Evolutionary conservation across 495 filamentous ascomycete species (phyloP).

Genomic region (Hypoxylon lenormandii): DNA sequence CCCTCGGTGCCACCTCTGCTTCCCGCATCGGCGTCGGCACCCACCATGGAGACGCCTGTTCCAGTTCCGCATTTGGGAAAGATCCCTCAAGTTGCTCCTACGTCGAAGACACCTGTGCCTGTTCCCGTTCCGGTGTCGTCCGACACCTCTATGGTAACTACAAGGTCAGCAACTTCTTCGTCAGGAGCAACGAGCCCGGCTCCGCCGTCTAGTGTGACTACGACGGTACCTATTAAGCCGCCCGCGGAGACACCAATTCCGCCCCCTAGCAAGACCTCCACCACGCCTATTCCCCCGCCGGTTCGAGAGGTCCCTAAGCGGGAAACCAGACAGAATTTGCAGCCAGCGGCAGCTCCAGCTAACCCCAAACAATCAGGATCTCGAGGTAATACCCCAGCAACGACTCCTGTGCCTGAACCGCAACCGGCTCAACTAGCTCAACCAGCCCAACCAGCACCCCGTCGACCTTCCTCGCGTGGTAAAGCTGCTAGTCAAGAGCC

Average conservation of each 20-base stretch:
- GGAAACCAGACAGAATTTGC: conserved; percentile 51
- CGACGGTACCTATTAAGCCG: conserved; percentile 46
- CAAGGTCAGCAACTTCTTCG: conserved; percentile 48
- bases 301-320: conserved; percentile 55
- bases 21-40: conserved; percentile 10
- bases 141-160: conserved; percentile 46
- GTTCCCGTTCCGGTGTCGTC: conserved; percentile 47
- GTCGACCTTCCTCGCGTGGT: conserved; percentile 61
- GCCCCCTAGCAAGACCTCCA: conserved; percentile 60
- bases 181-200: conserved; percentile 45
- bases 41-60: conserved; percentile 63
- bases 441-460: conserved; percentile 18
- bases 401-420: conserved; percentile 34
- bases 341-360: conserved; percentile 46
- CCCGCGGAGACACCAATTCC: conserved; percentile 49
- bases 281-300: conserved; percentile 66
- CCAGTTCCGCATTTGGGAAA: conserved; percentile 64
- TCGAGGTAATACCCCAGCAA: conserved; percentile 36
- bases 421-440: conserved; percentile 14
- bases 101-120: conserved; percentile 60
- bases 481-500: conserved; percentile 65
- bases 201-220: conserved; percentile 41
- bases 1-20: conserved; percentile 49
- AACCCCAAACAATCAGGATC: conserved; percentile 50
- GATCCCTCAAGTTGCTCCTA: conserved; percentile 61